A percentile compares a stretch with the other conserved stretches of the same genome.
These are phyloP conservation scores for Aureobasidium sp. DNA, from an alignment of 2,329 filamentous ascomycete species.

Conservation along the genomic window DNA sequence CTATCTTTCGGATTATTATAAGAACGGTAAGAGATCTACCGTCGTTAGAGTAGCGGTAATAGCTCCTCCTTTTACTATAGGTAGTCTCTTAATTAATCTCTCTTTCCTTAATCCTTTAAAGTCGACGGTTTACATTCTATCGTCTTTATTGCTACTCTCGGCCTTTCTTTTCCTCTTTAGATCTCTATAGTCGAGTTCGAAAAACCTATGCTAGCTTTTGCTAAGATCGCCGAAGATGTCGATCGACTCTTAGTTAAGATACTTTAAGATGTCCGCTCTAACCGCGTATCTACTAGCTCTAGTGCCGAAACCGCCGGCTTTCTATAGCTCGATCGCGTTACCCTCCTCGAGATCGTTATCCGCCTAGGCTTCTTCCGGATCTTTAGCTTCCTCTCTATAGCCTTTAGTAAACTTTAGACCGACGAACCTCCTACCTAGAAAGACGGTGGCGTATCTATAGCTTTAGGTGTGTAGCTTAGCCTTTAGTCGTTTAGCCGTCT, in stretches of 20 bases:
- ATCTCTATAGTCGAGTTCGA: not conserved
- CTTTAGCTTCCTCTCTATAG: not conserved
- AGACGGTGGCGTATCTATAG: not conserved
- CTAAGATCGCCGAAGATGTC: not conserved
- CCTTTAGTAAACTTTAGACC: not conserved
- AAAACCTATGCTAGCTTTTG: not conserved
- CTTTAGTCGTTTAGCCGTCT: not conserved
- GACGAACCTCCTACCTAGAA: not conserved
- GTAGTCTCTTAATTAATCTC: not conserved
- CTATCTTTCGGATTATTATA: not conserved
- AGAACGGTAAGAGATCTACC: not conserved
- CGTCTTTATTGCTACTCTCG: not conserved
- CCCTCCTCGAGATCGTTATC: not conserved
- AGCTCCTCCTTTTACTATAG: not conserved
- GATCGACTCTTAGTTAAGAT: not conserved
- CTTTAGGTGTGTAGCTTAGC: not conserved
- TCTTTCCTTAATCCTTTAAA: not conserved
- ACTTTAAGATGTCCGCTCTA: too few species aligned
- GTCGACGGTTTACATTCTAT: constrained; percentile 1
- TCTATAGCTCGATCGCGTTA: not conserved
- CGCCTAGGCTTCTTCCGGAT: not conserved
- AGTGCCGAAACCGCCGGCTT: not conserved
- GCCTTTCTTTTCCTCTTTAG: not conserved
- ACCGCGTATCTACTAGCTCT: not conserved
- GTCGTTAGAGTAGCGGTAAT: not conserved